Conservation (phyloP, 2,329 filamentous ascomycete genomes). For the Pseudopyrenochaeta lycopersici region DNA sequence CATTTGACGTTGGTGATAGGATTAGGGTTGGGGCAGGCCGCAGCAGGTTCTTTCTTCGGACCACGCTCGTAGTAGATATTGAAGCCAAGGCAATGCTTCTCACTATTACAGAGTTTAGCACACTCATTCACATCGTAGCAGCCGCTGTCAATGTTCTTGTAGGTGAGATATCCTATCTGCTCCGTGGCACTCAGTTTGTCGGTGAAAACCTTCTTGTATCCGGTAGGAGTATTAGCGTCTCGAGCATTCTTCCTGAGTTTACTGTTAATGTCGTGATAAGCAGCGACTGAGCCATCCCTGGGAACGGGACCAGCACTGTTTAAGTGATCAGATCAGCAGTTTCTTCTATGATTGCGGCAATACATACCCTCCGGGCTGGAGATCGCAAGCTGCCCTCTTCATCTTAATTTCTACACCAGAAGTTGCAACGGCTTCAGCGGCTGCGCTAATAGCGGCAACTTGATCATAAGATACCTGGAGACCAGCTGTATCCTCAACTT, state of each 20-base stretch:
- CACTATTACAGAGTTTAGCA: conserved; percentile 30
- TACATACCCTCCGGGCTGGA: conserved; percentile 25
- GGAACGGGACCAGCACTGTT: no score
- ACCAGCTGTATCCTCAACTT: conserved; percentile 14
- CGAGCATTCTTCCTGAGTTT: conserved; percentile 17
- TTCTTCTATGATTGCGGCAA: no score
- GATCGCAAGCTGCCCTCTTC: conserved; percentile 19
- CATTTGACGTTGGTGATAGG: conserved; percentile 39
- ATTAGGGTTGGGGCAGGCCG: conserved; percentile 24
- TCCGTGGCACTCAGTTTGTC: conserved; percentile 25
- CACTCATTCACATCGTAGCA: conserved; percentile 26
- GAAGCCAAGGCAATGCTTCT: conserved; percentile 38
- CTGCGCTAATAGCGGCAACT: conserved; percentile 9
- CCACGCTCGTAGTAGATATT: conserved; percentile 43
- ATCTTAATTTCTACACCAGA: conserved; percentile 14
- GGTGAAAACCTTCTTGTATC: conserved; percentile 29
- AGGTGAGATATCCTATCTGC: conserved; percentile 39
- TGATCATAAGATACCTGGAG: no score
- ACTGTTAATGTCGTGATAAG: conserved; percentile 14
- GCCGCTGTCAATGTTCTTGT: conserved; percentile 27
- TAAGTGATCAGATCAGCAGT: no score
- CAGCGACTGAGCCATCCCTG: background rate
- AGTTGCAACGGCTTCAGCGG: conserved; percentile 15
- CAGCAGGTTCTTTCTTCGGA: conserved; percentile 21
- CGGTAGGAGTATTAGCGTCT: conserved; percentile 13